Conservation (phyloP, 495 filamentous ascomycete species). For the Neurospora sp. region DNA sequence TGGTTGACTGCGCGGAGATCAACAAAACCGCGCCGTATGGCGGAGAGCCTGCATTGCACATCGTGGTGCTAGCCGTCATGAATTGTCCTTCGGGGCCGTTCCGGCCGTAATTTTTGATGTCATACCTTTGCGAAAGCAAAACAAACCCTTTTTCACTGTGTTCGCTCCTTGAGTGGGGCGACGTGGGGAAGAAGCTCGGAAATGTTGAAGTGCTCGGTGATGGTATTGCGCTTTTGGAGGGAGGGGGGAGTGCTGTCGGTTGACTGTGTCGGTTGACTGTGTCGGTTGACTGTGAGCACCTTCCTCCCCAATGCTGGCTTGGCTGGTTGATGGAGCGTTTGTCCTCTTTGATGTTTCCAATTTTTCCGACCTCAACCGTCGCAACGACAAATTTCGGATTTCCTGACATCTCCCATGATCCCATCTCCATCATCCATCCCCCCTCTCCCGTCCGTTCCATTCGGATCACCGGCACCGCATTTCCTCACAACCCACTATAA, state of each 20-base stretch:
- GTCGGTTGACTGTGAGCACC: background rate
- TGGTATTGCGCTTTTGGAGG: background rate
- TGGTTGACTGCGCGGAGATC: conserved; percentile 15
- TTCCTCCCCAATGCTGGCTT: too few species aligned
- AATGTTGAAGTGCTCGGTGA: background rate
- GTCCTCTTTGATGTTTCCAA: too few species aligned
- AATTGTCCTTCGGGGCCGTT: conserved; percentile 20
- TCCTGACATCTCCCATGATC: too few species aligned
- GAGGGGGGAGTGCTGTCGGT: background rate
- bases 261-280: background rate
- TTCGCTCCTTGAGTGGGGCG: background rate
- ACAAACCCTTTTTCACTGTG: conserved; percentile 12
- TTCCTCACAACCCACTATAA: background rate
- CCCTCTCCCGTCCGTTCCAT: background rate
- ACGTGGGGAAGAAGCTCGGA: conserved; percentile 5
- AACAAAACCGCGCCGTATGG: conserved; percentile 9
- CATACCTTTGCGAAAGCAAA: conserved; percentile 1
- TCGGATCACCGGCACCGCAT: background rate
- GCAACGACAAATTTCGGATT: too few species aligned
- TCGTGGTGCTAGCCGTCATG: conserved; percentile 12
- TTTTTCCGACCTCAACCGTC: too few species aligned
- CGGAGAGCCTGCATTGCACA: conserved; percentile 18
- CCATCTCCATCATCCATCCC: background rate
- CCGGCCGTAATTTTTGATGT: conserved; percentile 17
- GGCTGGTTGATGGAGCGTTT: too few species aligned